Evolutionary conservation across 2,329 filamentous ascomycete genomes (phyloP), one percentile per base, ranked within the genome.

Genomic region (Clonostachys rosea): DNA sequence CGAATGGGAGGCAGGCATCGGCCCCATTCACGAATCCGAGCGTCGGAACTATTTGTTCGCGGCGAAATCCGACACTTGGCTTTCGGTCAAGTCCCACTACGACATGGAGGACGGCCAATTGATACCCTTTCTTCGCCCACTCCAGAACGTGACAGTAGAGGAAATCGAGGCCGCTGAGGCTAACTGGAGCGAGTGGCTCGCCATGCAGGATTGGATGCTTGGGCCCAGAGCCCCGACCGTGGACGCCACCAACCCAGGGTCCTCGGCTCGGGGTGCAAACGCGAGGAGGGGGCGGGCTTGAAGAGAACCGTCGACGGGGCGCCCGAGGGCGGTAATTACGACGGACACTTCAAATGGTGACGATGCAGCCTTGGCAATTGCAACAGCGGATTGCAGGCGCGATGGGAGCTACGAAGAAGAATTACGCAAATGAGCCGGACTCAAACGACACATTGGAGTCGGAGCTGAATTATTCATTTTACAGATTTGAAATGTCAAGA

Each of bases 201-300:
- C 89, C 12, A 95, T 96, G 89, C 90, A 96, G 66, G 92, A 96
- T 65, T 97, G 92, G 92, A 95, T 96, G 91, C 73, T 96, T n/a
- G 91, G 91, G 3, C 87, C 89, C 2, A 74, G 89, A 51, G 85
- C 86, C 34, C 87, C 86, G 34, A 30, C 13, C 9, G 17, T 17
- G 16, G 44, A 40, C 40, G 44, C 30, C 14, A 39, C 14, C 36
- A 18, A 18, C 36, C 36, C 14, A 39, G 36, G 24, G 24, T 30
- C 24, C 24, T 30, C 24, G 24, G 24, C 24, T 30, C 24, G 24
- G 24, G 24, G 24, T 30, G 24, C 24, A 10, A 30, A 30, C 24
- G 24, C 24, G 24, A 30, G 24, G 24, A 30, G 24, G 9, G 24
- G 24, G 24, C 24, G 24, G 24, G 24, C 24, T 10, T 30, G 24